phyloP scores from a whole-genome alignment of 2,329 filamentous ascomycete genomes.

The Colletotrichum sublineola region DNA sequence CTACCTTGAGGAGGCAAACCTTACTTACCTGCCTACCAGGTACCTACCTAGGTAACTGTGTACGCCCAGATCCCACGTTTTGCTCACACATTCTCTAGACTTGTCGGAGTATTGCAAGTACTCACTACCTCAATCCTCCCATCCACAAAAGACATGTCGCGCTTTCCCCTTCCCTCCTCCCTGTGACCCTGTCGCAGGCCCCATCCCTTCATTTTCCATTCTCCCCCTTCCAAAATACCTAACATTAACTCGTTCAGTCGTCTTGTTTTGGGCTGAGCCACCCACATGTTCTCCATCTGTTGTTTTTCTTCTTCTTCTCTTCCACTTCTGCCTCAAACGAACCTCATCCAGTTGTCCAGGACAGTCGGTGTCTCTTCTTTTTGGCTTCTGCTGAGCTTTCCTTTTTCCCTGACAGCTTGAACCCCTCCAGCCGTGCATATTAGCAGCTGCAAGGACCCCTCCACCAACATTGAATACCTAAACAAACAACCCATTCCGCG shows the following conservation, averaged over 20 bases:
- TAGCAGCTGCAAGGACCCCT: constrained; percentile 27
- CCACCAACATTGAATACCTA: constrained; percentile 16
- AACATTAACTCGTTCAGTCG: constrained; percentile 28
- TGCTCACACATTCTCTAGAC: neutral
- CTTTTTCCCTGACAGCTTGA: constrained; percentile 31
- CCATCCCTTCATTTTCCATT: constrained; percentile 42
- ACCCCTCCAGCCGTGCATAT: constrained; percentile 29
- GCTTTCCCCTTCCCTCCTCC: constrained; percentile 36
- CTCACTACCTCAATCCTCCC: constrained; percentile 18
- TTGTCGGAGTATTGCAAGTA: neutral
- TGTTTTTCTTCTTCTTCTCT: constrained; percentile 32
- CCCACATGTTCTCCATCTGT: constrained; percentile 39
- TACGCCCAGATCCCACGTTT: neutral
- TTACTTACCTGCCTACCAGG: too few species aligned
- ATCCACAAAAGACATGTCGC: constrained; percentile 35
- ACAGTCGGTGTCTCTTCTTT: constrained; percentile 23
- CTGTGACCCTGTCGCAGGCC: constrained; percentile 36
- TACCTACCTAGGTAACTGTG: too few species aligned
- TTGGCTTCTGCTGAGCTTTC: constrained; percentile 28
- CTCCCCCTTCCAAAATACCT: constrained; percentile 39
- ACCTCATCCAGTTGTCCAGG: constrained; percentile 18
- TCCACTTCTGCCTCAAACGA: constrained; percentile 20
- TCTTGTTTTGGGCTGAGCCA: constrained; percentile 41
- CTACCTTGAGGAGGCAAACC: too few species aligned
- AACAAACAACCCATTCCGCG: constrained; percentile 22